phyloP scores from a whole-genome alignment of 257 asterid genomes.

The Cinchona pubescens region DNA sequence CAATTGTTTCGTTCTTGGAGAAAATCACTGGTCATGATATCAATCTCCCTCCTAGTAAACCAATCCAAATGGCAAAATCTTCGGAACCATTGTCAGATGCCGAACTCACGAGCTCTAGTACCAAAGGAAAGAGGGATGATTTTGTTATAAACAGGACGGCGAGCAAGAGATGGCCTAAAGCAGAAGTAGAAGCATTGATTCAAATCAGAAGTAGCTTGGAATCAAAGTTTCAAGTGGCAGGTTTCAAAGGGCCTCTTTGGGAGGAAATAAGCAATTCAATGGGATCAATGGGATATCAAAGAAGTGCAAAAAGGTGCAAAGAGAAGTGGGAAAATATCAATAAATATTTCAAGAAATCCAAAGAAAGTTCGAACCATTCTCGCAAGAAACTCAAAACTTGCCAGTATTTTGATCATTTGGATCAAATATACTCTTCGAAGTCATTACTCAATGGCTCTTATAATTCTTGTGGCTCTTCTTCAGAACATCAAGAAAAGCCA shows the following conservation, averaged over 20 bases:
- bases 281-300: slow-evolving; percentile 37
- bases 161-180: slow-evolving; percentile 28
- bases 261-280: slow-evolving; percentile 24
- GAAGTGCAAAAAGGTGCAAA: slow-evolving; percentile 53
- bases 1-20: slow-evolving; percentile 53
- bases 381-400: slow-evolving; percentile 16
- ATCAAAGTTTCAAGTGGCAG: slow-evolving; percentile 10
- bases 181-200: slow-evolving; percentile 45
- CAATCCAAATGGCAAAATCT: not conserved
- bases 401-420: slow-evolving; percentile 17
- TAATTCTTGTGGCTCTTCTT: slow-evolving; percentile 5
- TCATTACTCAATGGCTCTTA: not conserved
- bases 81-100: not conserved
- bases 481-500: not conserved
- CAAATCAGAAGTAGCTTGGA: slow-evolving; percentile 36
- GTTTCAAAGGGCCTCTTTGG: slow-evolving; percentile 23
- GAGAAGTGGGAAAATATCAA: slow-evolving; percentile 71
- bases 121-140: not conserved
- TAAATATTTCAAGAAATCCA: slow-evolving; percentile 52
- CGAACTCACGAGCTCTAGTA: not conserved
- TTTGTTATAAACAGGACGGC: not conserved
- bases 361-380: slow-evolving; percentile 39
- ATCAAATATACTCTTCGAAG: slow-evolving; percentile 10
- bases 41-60: slow-evolving; percentile 13
- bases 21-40: slow-evolving; percentile 51